A percentile compares a stretch with the other conserved stretches of the same genome.
Evolutionary conservation across 345 rosid species (phyloP).

Genomic region (Cardamine resedifolia): DNA sequence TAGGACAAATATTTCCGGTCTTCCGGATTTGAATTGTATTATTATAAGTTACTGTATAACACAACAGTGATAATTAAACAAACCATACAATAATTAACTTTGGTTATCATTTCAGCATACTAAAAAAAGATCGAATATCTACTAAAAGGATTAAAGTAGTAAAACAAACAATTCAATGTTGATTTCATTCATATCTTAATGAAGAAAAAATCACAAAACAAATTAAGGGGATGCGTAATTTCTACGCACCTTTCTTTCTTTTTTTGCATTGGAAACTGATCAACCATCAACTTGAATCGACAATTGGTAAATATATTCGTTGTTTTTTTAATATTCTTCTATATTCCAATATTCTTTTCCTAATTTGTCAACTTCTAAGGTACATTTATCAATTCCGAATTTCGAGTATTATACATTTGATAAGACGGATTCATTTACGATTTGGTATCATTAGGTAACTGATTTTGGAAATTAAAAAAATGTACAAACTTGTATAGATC

Average conservation of each 20-base stretch:
- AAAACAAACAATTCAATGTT: slow-evolving; percentile 1
- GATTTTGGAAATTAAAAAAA: not conserved
- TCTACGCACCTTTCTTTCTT: slow-evolving; percentile 16
- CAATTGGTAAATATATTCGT: slow-evolving; percentile 25
- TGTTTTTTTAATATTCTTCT: slow-evolving; percentile 13
- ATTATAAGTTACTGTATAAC: not conserved
- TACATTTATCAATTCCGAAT: not conserved
- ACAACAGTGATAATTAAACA: not conserved
- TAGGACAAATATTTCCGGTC: too few species aligned
- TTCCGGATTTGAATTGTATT: not conserved
- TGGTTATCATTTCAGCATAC: not conserved
- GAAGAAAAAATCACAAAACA: not conserved
- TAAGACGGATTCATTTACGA: not conserved
- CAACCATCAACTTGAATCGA: slow-evolving; percentile 26
- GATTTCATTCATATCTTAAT: not conserved
- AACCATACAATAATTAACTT: not conserved
- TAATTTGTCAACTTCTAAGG: slow-evolving; percentile 36
- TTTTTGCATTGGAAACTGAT: slow-evolving; percentile 37
- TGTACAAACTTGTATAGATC: not conserved
- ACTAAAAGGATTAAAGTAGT: not conserved
- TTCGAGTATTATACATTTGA: not conserved
- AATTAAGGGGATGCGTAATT: slow-evolving; percentile 22
- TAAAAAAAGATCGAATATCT: not conserved
- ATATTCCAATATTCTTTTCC: not conserved
- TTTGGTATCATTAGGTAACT: not conserved